Evolutionary conservation across 306 rosid species (phyloP).

Genomic region (Quercus mongolica): DNA sequence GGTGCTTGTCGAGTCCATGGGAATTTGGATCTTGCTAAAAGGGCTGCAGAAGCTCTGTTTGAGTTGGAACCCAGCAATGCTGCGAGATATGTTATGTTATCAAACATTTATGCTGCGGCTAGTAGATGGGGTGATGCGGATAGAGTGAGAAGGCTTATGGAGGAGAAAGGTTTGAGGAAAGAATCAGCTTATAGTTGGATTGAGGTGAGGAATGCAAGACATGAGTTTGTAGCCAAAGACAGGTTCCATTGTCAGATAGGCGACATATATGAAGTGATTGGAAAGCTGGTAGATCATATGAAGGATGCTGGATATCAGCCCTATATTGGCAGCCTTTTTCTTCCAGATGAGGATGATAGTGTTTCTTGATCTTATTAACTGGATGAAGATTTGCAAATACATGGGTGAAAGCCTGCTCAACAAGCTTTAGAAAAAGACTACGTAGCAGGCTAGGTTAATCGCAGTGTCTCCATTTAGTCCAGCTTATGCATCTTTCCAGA

Average conservation of each 20-base stretch:
- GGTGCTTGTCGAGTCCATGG: conserved; percentile 55
- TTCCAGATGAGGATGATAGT: conserved; percentile 34
- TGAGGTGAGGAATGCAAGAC: conserved; percentile 49
- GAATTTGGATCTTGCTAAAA: conserved; percentile 45
- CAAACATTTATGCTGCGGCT: conserved; percentile 60
- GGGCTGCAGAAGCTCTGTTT: conserved; percentile 56
- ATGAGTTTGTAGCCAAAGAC: conserved; percentile 52
- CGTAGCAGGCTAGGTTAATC: neutral
- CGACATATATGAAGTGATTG: conserved; percentile 40
- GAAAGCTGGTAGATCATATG: conserved; percentile 43
- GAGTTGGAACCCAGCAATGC: conserved; percentile 55
- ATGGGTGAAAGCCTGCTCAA: neutral
- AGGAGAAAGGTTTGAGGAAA: conserved; percentile 47
- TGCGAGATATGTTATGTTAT: conserved; percentile 60
- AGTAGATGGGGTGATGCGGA: conserved; percentile 49
- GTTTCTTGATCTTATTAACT: neutral
- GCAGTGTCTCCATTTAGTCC: neutral
- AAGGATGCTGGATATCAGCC: conserved; percentile 45
- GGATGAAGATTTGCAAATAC: neutral
- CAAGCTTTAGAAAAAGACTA: neutral
- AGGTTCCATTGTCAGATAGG: conserved; percentile 40
- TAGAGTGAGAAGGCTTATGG: conserved; percentile 44
- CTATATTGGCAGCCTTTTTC: conserved; percentile 22
- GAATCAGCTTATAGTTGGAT: conserved; percentile 59
- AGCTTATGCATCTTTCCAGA: neutral